Conservation (phyloP, 768 basidiomycete genomes). For the Kwoniella pini region DNA sequence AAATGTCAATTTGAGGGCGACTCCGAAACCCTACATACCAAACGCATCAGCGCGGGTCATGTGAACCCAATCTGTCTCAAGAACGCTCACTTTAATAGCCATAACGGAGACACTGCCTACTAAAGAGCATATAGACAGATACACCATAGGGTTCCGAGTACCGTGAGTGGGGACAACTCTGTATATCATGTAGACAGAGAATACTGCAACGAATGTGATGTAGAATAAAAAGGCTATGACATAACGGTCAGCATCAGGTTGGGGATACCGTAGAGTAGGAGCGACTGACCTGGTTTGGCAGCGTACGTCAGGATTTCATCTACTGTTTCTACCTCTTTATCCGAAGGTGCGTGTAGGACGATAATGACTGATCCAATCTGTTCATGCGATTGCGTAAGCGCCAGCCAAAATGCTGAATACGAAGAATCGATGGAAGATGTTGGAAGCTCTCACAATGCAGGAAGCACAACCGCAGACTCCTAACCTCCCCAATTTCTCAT, state of each 20-base stretch:
- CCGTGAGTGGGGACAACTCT: slow-evolving; percentile 80
- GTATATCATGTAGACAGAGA: slow-evolving; percentile 84
- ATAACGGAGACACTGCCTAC: slow-evolving; percentile 97
- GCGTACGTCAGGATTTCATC: slow-evolving; percentile 91
- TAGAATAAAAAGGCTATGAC: slow-evolving; percentile 82
- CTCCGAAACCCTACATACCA: slow-evolving; percentile 70
- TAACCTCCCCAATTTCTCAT: slow-evolving; percentile 90
- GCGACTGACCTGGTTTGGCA: slow-evolving; percentile 75
- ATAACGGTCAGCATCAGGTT: not conserved
- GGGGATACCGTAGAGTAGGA: not conserved
- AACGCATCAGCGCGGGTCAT: slow-evolving; percentile 14
- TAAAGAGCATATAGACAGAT: slow-evolving; percentile 93
- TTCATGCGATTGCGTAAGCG: slow-evolving; percentile 49
- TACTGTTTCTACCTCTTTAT: slow-evolving; percentile 87
- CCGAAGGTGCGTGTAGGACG: slow-evolving; percentile 92
- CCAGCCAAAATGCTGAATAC: too few relatives aligned
- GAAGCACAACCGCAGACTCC: slow-evolving; percentile 60
- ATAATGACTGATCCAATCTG: slow-evolving; percentile 81
- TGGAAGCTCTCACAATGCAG: slow-evolving; percentile 47
- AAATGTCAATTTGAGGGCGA: slow-evolving; percentile 91
- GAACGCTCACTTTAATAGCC: slow-evolving; percentile 72
- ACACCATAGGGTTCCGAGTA: slow-evolving; percentile 81
- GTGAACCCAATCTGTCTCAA: too few relatives aligned
- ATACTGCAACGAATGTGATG: slow-evolving; percentile 77
- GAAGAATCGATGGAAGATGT: not conserved